Base-by-base conservation (phyloP, 2,329 filamentous ascomycete species). In the Trichoderma gracile region DNA sequence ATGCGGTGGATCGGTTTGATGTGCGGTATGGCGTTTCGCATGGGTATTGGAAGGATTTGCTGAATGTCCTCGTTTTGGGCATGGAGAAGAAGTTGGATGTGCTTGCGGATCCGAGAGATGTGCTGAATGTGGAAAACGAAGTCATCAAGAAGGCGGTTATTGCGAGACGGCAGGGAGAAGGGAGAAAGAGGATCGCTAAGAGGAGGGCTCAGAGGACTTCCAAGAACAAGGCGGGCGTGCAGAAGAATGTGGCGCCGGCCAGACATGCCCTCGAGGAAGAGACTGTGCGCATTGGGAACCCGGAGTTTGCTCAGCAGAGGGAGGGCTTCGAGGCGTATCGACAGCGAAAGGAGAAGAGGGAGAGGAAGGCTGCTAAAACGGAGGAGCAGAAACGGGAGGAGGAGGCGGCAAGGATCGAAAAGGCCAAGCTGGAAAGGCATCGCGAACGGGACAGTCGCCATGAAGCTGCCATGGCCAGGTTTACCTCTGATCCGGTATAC, bases 1-100 rank as follows among this genome's bases (percentile, higher is more conserved):
- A 78, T 17, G 77, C 78, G 8, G 65, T 69, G 0, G 57, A 71
- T 14, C 72, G 71, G 9, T 78, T 78, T 63, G 79, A 84, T 45
- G 77, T 82, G 17, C 73, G 74, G 52, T 72, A 82, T 43, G 81
- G 81, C 0, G 78, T 84, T 2, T 76, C 85, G 5, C 85, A 87
- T 58, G 84, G 85, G 0, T 87, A 87, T 73, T 88, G 84, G 84
- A 87, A 87, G 67, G 84, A 87, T 69, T 74, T 87, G 3, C 74
- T 86, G 2, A 87, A 87, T 68, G 76, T 87, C 3, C 76, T 87
- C 0, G 81, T 78, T 1, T 76, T 88, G 2, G 79, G 80, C 0
- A 81, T 78, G 25, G 80, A 84, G 57, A 74, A 77, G 23, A 75
- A 81, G 69, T 76, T 87, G 14, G 72, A 76, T 15, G 75, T 76